Conservation (phyloP, 495 filamentous ascomycete genomes). For the Astrothelium macrocarpum region DNA sequence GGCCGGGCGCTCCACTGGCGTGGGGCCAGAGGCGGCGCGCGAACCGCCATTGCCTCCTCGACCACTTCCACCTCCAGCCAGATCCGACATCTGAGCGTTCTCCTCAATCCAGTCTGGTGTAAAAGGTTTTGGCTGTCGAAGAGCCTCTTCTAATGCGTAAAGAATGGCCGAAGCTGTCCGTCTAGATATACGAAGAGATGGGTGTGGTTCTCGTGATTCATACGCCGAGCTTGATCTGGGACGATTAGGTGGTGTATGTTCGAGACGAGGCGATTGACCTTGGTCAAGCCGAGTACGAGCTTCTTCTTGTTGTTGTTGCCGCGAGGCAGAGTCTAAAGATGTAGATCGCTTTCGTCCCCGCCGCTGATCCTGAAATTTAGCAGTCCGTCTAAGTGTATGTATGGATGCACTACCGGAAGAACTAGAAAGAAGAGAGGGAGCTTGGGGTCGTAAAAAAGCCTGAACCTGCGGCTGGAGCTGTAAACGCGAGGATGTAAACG, state of each 20-base stretch:
- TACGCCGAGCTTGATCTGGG: not conserved
- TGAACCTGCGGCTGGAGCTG: constrained; percentile 5
- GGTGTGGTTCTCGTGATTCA: constrained; percentile 31
- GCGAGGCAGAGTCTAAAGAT: not conserved
- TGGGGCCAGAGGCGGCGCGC: constrained; percentile 28
- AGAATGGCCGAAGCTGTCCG: constrained; percentile 71
- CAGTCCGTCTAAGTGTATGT: not conserved
- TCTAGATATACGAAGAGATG: constrained; percentile 50
- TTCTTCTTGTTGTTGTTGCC: not conserved
- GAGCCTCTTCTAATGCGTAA: constrained; percentile 82
- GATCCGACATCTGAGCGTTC: constrained; percentile 89
- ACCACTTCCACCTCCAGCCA: constrained; percentile 45
- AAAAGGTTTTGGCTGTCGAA: constrained; percentile 74
- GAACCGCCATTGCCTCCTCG: constrained; percentile 33
- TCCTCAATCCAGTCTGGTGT: constrained; percentile 78
- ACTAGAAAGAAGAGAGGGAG: not conserved
- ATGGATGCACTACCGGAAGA: not conserved
- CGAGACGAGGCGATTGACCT: not conserved
- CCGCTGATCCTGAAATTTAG: constrained; percentile 3
- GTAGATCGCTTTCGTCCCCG: not conserved
- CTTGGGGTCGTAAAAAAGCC: constrained; percentile 6
- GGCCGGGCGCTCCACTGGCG: constrained; percentile 26
- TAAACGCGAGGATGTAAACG: constrained; percentile 4
- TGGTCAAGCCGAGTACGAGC: not conserved
- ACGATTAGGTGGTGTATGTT: not conserved